phyloP scores from a whole-genome alignment of 83 land plant species.

The Isoetes engelmannii region DNA sequence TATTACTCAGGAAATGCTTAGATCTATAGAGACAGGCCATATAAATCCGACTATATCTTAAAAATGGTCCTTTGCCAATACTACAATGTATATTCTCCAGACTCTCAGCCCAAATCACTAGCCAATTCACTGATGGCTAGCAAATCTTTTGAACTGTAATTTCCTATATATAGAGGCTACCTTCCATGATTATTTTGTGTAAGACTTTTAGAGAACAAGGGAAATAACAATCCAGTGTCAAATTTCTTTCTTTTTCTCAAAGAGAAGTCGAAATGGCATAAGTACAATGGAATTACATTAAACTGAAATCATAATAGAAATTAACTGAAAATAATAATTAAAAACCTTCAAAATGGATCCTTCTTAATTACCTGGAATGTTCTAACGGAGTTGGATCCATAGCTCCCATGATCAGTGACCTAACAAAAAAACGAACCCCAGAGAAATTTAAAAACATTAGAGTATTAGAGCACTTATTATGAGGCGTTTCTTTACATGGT shows the following conservation, averaged over 20 bases:
- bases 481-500: neutral
- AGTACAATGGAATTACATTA: neutral
- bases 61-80: no score
- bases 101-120: no score
- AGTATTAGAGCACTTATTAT: neutral
- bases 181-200: neutral
- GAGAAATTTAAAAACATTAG: neutral
- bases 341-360: neutral
- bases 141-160: no score
- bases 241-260: no score
- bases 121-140: no score
- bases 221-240: no score
- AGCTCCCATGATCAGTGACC: slow-evolving; percentile 26
- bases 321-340: neutral
- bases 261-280: no score
- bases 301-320: neutral
- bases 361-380: slow-evolving; percentile 20
- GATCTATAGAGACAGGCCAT: no score
- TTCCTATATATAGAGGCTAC: no score
- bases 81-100: no score
- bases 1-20: no score
- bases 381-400: slow-evolving; percentile 22
- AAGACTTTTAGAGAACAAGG: neutral
- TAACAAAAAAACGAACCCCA: neutral
- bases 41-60: no score